A percentile compares a stretch with the other conserved stretches of the same genome.
Evolutionary conservation across 108 stramenopile species (phyloP).

Genomic region (Fragilaria crotonensis): DNA sequence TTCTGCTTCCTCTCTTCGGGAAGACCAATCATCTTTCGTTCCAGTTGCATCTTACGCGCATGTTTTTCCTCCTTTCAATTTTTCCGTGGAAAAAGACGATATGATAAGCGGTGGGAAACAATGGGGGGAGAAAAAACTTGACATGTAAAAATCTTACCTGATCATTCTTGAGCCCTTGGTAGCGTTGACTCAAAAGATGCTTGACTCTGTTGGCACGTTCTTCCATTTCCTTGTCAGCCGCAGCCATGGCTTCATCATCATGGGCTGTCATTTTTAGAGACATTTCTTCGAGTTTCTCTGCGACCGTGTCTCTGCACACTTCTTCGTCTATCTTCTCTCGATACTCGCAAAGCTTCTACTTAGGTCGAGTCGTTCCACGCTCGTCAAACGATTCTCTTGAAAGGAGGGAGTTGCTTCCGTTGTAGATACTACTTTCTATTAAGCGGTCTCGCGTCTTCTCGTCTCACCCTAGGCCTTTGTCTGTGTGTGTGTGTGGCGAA

Average conservation of each 20-base stretch:
- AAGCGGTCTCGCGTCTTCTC: no score
- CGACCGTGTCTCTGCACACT: no score
- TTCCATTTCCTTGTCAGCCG: constrained; percentile 89
- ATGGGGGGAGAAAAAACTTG: constrained; percentile 3
- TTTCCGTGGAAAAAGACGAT: background rate
- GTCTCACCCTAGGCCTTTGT: no score
- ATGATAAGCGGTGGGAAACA: background rate
- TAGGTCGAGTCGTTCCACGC: no score
- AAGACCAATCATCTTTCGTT: constrained; percentile 76
- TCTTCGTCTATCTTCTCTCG: no score
- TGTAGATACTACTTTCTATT: no score
- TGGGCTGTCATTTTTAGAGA: background rate
- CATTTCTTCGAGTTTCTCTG: no score
- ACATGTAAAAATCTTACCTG: constrained; percentile 36
- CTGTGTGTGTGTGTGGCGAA: no score
- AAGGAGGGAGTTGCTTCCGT: no score
- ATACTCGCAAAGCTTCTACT: no score
- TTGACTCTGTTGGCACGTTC: constrained; percentile 84
- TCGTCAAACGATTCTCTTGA: no score
- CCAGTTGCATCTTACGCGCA: constrained; percentile 75
- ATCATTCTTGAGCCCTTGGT: constrained; percentile 60
- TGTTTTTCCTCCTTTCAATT: constrained; percentile 57
- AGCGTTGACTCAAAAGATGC: constrained; percentile 71
- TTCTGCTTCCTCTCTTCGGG: constrained; percentile 76
- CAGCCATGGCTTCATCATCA: constrained; percentile 64